Evolutionary conservation across 495 filamentous ascomycete genomes (phyloP).

Genomic region (Neurospora hispaniola): DNA sequence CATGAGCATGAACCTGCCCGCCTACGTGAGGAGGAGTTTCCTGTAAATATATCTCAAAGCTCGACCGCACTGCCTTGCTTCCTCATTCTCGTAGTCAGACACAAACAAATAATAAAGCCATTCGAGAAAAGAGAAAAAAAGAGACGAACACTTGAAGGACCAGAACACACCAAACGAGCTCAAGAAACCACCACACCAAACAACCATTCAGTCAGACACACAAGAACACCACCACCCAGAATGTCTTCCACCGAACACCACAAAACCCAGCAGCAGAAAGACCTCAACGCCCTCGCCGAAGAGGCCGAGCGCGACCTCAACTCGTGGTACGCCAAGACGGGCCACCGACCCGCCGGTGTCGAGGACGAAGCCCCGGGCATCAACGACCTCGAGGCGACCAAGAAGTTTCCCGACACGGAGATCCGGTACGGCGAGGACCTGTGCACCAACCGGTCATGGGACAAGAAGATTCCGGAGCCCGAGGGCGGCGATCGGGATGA

Average conservation of each 20-base stretch:
- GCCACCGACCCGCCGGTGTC: constrained; percentile 13
- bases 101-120: background rate
- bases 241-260: background rate
- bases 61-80: background rate
- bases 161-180: background rate
- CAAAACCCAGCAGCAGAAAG: background rate
- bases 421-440: constrained; percentile 23
- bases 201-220: background rate
- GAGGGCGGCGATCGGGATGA: constrained; percentile 31
- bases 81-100: background rate
- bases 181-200: background rate
- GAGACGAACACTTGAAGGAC: background rate
- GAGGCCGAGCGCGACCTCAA: constrained; percentile 40
- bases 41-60: no score
- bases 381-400: constrained; percentile 15
- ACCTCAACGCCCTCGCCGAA: constrained; percentile 26
- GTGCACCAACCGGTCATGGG: constrained; percentile 23
- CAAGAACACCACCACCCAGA: background rate
- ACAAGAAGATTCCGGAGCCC: constrained; percentile 26
- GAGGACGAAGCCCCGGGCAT: constrained; percentile 23
- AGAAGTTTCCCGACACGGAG: constrained; percentile 24
- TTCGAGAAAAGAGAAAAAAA: background rate
- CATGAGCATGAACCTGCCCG: no score
- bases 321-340: constrained; percentile 33
- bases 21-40: no score